Percentiles rank a stretch among this genome's conserved stretches.
These are phyloP conservation scores for Neoscytalidium dimidiatum DNA, from an alignment of 2,329 filamentous ascomycete species.

Conservation along the genomic window DNA sequence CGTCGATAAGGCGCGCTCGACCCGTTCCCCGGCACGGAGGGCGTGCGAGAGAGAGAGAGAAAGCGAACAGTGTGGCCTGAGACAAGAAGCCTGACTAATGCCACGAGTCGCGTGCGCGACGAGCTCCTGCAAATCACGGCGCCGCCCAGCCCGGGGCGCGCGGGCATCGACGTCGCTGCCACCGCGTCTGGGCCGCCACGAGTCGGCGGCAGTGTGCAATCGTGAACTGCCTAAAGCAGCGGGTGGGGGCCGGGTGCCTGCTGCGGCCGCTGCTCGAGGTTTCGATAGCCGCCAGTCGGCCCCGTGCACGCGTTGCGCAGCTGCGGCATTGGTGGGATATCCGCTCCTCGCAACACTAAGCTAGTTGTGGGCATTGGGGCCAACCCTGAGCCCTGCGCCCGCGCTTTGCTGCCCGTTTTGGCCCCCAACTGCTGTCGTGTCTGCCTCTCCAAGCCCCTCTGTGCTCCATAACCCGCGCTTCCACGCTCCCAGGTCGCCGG, in stretches of 20 bases:
- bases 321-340: slow-evolving; percentile 2
- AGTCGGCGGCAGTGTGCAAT: background rate
- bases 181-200: background rate
- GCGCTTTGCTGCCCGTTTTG: background rate
- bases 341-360: background rate
- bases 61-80: slow-evolving; percentile 11
- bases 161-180: background rate
- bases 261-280: background rate
- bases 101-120: background rate
- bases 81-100: background rate
- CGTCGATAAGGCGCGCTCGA: slow-evolving; percentile 17
- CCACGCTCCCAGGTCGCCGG: slow-evolving; percentile 12
- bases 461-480: slow-evolving; percentile 11
- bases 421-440: slow-evolving; percentile 2
- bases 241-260: background rate
- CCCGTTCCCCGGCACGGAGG: slow-evolving; percentile 7
- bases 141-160: background rate
- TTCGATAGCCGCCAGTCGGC: slow-evolving; percentile 4
- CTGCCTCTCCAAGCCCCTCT: background rate
- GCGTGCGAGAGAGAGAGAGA: background rate
- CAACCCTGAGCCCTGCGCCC: background rate
- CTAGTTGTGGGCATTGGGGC: background rate
- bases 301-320: background rate
- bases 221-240: background rate
- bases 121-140: slow-evolving; percentile 1